These are phyloP conservation scores for Dipteronia sinensis DNA, from an alignment of 345 rosid species.

Conservation along the genomic window DNA sequence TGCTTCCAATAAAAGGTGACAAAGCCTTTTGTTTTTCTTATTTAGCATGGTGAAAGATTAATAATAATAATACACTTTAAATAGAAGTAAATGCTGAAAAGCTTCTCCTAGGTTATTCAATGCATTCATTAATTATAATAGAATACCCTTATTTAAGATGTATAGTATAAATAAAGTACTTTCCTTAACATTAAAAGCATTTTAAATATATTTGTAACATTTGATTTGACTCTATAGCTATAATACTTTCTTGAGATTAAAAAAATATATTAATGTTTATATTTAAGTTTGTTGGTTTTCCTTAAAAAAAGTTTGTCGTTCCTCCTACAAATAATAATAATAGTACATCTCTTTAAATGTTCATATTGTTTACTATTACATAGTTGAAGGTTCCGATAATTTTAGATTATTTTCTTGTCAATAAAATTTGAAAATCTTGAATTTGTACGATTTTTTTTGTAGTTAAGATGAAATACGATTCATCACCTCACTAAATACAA, in stretches of 20 bases:
- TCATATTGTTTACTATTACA: too few species aligned
- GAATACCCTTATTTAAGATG: not conserved
- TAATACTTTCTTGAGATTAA: not conserved
- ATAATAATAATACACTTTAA: not conserved
- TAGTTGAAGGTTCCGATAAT: too few species aligned
- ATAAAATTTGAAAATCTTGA: too few species aligned
- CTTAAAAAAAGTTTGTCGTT: too few species aligned
- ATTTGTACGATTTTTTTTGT: too few species aligned
- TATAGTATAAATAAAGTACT: not conserved
- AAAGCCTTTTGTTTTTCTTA: not conserved
- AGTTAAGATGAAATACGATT: too few species aligned
- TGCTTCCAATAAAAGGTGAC: slow-evolving; percentile 15
- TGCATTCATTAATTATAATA: not conserved
- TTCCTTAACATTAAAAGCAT: not conserved
- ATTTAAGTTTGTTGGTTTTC: not conserved
- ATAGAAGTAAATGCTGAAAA: slow-evolving; percentile 6
- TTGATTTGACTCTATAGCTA: not conserved
- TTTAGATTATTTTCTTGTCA: too few species aligned
- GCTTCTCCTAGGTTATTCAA: not conserved
- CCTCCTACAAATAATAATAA: too few species aligned
- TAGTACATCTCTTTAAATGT: too few species aligned
- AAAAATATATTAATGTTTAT: too few species aligned
- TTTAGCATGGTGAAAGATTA: not conserved
- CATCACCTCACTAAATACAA: not conserved
- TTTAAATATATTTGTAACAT: not conserved